phyloP scores from a whole-genome alignment of 495 filamentous ascomycete species.

The Neurospora sp. region DNA sequence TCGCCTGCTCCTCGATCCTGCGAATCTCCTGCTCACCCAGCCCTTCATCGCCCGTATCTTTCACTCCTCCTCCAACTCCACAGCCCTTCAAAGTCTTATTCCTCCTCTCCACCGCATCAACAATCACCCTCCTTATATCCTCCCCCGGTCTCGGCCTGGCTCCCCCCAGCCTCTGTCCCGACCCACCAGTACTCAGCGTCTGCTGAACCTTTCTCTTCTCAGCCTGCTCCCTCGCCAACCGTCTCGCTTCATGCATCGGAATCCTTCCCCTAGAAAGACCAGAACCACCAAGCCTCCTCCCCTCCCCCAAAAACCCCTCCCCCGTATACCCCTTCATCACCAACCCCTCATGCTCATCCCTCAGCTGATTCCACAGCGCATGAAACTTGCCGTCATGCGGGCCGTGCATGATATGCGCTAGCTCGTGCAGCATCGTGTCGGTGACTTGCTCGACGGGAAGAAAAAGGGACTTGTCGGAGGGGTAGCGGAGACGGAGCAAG shows the following conservation, averaged over 20 bases:
- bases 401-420: conserved; percentile 77
- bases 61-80: not conserved
- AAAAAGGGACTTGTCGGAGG: conserved; percentile 66
- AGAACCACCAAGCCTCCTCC: conserved; percentile 49
- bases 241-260: conserved; percentile 64
- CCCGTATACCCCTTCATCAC: conserved; percentile 78
- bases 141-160: conserved; percentile 44
- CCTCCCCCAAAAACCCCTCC: conserved; percentile 74
- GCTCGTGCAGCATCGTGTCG: conserved; percentile 94
- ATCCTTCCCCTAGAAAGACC: conserved; percentile 24
- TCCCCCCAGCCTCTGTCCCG: conserved; percentile 69
- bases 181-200: conserved; percentile 47
- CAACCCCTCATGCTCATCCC: conserved; percentile 72
- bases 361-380: conserved; percentile 76
- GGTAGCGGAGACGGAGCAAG: conserved; percentile 72
- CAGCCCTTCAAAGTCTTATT: conserved; percentile 59
- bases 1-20: conserved; percentile 55
- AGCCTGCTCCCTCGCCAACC: conserved; percentile 64
- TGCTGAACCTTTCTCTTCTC: conserved; percentile 49
- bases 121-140: conserved; percentile 68
- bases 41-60: conserved; percentile 46
- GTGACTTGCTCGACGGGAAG: conserved; percentile 67
- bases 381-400: conserved; percentile 80
- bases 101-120: conserved; percentile 60
- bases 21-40: conserved; percentile 48